Percentiles rank a stretch among this genome's conserved stretches.
phyloP scores from a whole-genome alignment of 148 eudicot species.

The Camellia granthamiana region DNA sequence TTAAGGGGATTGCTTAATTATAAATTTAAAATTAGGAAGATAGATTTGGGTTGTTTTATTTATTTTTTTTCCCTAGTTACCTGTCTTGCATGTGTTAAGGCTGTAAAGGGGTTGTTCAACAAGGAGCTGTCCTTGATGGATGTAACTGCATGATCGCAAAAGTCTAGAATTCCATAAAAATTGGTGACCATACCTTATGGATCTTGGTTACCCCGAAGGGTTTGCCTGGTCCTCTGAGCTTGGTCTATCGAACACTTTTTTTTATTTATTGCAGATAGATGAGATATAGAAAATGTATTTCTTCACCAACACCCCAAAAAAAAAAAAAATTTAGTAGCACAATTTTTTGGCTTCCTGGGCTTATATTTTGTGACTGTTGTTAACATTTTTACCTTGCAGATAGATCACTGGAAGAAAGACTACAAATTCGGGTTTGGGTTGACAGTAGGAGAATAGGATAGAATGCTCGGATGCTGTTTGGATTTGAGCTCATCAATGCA shows the following conservation, averaged over 20 bases:
- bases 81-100: background rate
- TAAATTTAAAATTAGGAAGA: no score
- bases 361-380: background rate
- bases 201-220: background rate
- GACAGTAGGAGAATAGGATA: slow-evolving; percentile 33
- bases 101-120: background rate
- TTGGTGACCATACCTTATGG: background rate
- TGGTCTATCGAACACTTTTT: background rate
- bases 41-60: background rate
- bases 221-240: background rate
- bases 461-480: background rate
- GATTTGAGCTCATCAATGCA: background rate
- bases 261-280: background rate
- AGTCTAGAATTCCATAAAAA: background rate
- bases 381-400: slow-evolving; percentile 19
- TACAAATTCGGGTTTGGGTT: slow-evolving; percentile 42
- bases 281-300: background rate
- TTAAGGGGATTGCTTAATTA: no score
- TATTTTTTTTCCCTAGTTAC: background rate
- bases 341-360: background rate
- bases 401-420: slow-evolving; percentile 39
- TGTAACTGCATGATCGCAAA: background rate
- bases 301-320: background rate
- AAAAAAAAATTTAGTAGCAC: background rate
- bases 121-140: background rate